Conservation (phyloP, 495 filamentous ascomycete species). For the Tuber melanosporum region DNA sequence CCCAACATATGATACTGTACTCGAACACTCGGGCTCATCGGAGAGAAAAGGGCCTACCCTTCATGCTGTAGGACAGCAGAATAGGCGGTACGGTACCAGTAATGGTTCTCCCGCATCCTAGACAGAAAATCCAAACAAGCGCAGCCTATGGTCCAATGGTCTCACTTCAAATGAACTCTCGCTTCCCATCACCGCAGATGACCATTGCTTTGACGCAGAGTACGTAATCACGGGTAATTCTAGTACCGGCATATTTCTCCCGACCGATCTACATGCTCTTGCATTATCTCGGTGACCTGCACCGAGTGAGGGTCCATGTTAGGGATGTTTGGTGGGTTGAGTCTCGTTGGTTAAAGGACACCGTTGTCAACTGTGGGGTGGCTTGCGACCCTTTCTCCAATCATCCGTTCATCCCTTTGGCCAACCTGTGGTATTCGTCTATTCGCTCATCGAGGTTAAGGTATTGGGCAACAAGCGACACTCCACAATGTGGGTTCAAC, state of each 20-base stretch:
- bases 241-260: background rate
- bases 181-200: background rate
- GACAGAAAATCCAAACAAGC: background rate
- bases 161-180: background rate
- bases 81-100: background rate
- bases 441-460: background rate
- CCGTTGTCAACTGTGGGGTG: background rate
- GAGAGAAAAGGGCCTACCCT: background rate
- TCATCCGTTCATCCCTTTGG: background rate
- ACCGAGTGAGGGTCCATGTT: conserved; percentile 1
- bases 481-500: background rate
- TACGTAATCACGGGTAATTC: background rate
- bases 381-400: background rate
- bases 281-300: background rate
- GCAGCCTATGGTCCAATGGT: background rate
- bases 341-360: background rate
- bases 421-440: background rate
- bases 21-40: background rate
- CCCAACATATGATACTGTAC: background rate
- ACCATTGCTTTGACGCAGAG: background rate
- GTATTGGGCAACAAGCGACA: background rate
- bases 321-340: background rate
- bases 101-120: background rate
- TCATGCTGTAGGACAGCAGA: background rate
- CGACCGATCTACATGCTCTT: background rate